A percentile compares a stretch with the other conserved stretches of the same genome.
These are phyloP conservation scores for Tetrastigma voinierianum DNA, from an alignment of 164 flowering plant species.

Conservation along the genomic window DNA sequence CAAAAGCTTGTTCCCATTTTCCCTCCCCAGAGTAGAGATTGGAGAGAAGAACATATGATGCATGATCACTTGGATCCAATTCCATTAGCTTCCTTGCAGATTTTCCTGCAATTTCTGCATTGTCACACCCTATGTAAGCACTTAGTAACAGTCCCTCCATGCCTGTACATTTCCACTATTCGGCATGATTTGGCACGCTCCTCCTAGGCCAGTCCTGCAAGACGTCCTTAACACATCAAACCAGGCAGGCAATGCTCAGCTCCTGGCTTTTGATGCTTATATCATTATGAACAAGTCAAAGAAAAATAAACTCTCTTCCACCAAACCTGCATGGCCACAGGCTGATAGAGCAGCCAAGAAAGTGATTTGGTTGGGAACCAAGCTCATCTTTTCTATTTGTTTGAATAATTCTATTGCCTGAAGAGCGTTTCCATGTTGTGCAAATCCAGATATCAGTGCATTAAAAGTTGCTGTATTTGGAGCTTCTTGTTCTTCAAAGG, in stretches of 20 bases:
- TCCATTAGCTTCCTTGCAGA: slow-evolving; percentile 27
- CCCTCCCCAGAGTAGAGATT: slow-evolving; percentile 20
- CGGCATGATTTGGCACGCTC: slow-evolving; percentile 15
- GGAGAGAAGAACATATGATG: slow-evolving; percentile 24
- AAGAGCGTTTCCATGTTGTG: slow-evolving; percentile 21
- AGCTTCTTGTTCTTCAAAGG: slow-evolving; percentile 16
- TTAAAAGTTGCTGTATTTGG: slow-evolving; percentile 20
- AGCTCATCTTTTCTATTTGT: slow-evolving; percentile 17
- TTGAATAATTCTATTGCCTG: slow-evolving; percentile 22
- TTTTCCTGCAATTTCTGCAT: slow-evolving; percentile 18
- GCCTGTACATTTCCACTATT: slow-evolving; percentile 14
- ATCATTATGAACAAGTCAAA: slow-evolving; percentile 17
- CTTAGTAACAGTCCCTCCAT: slow-evolving; percentile 26
- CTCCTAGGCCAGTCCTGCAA: slow-evolving; percentile 23
- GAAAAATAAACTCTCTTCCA: slow-evolving; percentile 18
- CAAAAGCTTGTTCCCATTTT: slow-evolving; percentile 25
- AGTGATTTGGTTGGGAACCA: slow-evolving; percentile 23
- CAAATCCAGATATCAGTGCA: slow-evolving; percentile 27
- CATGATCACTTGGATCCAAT: slow-evolving; percentile 23
- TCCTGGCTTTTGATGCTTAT: slow-evolving; percentile 15
- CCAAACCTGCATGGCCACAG: slow-evolving; percentile 28
- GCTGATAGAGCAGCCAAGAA: slow-evolving; percentile 29
- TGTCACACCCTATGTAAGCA: slow-evolving; percentile 25
- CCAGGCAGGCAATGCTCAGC: slow-evolving; percentile 23
- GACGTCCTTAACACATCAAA: slow-evolving; percentile 23